Evolutionary conservation across 1,284 basidiomycete genomes (phyloP).

Genomic region (Sporisorium graminicola): DNA sequence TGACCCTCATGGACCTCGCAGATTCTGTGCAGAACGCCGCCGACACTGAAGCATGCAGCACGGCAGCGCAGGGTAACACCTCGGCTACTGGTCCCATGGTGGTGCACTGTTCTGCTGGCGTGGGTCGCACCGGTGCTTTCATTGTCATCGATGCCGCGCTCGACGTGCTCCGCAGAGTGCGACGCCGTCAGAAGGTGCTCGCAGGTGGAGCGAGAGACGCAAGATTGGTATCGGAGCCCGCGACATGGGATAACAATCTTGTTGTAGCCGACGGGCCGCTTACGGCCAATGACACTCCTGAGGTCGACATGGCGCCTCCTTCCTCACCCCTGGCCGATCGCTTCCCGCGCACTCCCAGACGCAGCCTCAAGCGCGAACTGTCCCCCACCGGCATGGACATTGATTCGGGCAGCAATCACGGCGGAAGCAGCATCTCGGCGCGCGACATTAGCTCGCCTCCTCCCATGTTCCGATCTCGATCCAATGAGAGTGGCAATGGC

Average conservation of each 20-base stretch:
- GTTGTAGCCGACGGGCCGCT: background rate
- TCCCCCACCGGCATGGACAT: conserved; percentile 59
- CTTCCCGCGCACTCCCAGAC: conserved; percentile 34
- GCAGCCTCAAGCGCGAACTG: conserved; percentile 59
- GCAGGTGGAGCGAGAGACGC: background rate
- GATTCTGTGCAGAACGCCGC: conserved; percentile 50
- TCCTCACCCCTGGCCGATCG: conserved; percentile 28
- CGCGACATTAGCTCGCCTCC: conserved; percentile 56
- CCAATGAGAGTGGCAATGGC: conserved; percentile 27
- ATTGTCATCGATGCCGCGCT: conserved; percentile 63
- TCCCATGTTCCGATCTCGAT: conserved; percentile 49
- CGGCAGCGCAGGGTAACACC: background rate
- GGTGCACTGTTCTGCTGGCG: conserved; percentile 69
- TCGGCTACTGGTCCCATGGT: conserved; percentile 55
- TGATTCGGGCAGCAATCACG: conserved; percentile 34
- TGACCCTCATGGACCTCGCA: conserved; percentile 57
- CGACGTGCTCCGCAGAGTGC: conserved; percentile 52
- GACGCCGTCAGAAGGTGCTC: conserved; percentile 26
- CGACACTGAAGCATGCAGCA: conserved; percentile 29
- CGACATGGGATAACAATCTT: conserved; percentile 37
- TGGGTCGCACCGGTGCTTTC: conserved; percentile 66
- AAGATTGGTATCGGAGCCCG: background rate
- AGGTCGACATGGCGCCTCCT: conserved; percentile 46
- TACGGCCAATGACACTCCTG: conserved; percentile 12
- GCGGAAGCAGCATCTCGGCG: conserved; percentile 8